phyloP scores from a whole-genome alignment of 192 early-diverging fungal genomes.

The Mortierella antarctica region DNA sequence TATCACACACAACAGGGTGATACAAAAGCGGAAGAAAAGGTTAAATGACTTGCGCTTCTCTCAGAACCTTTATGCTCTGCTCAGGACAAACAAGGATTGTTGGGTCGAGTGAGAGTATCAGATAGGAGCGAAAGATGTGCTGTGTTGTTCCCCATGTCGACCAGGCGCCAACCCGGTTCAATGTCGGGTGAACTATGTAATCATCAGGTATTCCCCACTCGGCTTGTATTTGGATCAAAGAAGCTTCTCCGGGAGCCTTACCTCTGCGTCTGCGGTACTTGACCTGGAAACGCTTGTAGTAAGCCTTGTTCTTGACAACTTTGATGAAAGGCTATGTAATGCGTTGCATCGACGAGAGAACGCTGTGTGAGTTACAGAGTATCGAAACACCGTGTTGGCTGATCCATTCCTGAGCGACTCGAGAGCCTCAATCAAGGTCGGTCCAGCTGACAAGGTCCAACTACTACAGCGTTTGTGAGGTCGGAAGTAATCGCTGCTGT shows the following conservation, averaged over 20 bases:
- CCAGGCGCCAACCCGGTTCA: slow-evolving; percentile 61
- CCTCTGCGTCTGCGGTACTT: slow-evolving; percentile 99
- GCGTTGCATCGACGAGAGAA: background rate
- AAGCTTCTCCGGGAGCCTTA: slow-evolving; percentile 42
- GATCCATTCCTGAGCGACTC: background rate
- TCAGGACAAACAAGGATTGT: background rate
- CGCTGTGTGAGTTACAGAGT: background rate
- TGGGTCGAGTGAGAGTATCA: slow-evolving; percentile 57
- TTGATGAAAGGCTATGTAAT: slow-evolving; percentile 73
- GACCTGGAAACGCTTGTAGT: slow-evolving; percentile 99
- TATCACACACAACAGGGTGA: slow-evolving; percentile 49
- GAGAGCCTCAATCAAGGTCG: too few species aligned
- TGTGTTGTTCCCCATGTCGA: slow-evolving; percentile 63
- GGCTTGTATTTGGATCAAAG: background rate
- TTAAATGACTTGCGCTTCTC: too few species aligned
- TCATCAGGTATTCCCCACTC: slow-evolving; percentile 67
- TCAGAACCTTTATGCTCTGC: too few species aligned
- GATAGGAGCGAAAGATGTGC: slow-evolving; percentile 91
- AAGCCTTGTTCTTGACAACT: slow-evolving; percentile 97
- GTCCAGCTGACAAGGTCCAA: too few species aligned
- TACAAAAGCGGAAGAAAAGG: slow-evolving; percentile 2
- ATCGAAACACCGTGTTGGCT: background rate
- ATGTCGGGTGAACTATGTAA: slow-evolving; percentile 86
- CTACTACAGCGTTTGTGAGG: too few species aligned
- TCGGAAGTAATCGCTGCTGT: background rate